A percentile compares a stretch with the other conserved stretches of the same genome.
These are phyloP conservation scores for Trypanosoma cruzi DNA, from an alignment of 208 protist genomes.

Conservation along the genomic window DNA sequence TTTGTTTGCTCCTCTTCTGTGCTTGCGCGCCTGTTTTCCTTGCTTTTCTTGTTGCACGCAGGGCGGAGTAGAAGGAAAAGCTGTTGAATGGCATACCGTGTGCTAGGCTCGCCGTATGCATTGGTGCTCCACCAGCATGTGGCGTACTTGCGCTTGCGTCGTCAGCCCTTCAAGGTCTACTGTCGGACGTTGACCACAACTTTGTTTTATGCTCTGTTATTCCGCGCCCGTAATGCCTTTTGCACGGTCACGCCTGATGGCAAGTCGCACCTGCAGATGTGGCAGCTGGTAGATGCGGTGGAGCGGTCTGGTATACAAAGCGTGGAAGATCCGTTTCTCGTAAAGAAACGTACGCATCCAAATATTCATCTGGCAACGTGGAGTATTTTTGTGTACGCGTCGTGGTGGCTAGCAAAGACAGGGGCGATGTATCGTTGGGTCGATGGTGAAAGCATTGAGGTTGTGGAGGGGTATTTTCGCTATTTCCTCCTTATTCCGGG, in stretches of 20 bases:
- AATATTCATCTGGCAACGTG: conserved; percentile 70
- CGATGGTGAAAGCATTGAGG: conserved; percentile 47
- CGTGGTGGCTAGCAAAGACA: conserved; percentile 83
- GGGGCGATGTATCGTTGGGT: conserved; percentile 83
- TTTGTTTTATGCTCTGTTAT: conserved; percentile 63
- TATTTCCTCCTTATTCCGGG: conserved; percentile 69
- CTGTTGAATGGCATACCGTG: conserved; percentile 43
- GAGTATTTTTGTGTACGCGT: conserved; percentile 71
- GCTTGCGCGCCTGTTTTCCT: not conserved
- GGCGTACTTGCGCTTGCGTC: conserved; percentile 82
- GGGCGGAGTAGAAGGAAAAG: not conserved
- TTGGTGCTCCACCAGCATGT: conserved; percentile 77
- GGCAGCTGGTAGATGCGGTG: conserved; percentile 69
- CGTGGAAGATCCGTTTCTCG: conserved; percentile 32
- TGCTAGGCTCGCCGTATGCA: conserved; percentile 83
- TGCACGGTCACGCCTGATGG: conserved; percentile 61
- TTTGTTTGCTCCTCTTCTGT: conserved; percentile 18
- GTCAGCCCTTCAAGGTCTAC: conserved; percentile 82
- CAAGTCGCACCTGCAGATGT: conserved; percentile 59
- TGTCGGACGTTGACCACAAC: conserved; percentile 80
- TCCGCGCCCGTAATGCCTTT: conserved; percentile 62
- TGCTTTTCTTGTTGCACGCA: not conserved
- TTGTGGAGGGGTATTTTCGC: conserved; percentile 70
- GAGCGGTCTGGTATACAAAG: conserved; percentile 36
- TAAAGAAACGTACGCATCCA: conserved; percentile 68